Percentiles rank a stretch among this genome's conserved stretches.
phyloP scores from a whole-genome alignment of 2,329 filamentous ascomycete genomes.

The Ceratocystis colombiana region DNA sequence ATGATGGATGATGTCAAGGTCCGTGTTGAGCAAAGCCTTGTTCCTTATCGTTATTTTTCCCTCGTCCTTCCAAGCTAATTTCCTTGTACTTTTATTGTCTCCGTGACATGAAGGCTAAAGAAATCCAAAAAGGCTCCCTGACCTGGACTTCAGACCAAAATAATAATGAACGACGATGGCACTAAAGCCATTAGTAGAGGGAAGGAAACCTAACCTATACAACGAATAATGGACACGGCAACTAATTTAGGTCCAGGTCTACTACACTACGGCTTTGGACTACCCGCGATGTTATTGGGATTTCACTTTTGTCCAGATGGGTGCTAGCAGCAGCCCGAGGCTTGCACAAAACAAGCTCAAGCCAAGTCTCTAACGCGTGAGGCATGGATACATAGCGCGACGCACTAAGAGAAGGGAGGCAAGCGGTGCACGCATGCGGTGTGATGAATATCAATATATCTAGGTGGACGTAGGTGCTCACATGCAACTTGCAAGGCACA shows the following conservation, averaged over 20 bases:
- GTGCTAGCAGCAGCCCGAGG: neutral
- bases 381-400: no score
- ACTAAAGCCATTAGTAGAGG: neutral
- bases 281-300: constrained; percentile 8
- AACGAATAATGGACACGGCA: neutral
- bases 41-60: neutral
- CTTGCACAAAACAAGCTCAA: neutral
- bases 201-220: neutral
- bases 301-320: neutral
- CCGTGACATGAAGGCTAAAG: neutral
- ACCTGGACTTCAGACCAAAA: neutral
- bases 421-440: neutral
- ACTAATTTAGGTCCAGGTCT: constrained; percentile 3
- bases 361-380: neutral
- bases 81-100: neutral
- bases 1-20: neutral
- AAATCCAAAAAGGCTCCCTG: neutral
- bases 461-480: neutral
- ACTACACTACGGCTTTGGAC: neutral
- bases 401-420: neutral
- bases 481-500: no score
- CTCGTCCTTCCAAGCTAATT: neutral
- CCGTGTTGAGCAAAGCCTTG: neutral
- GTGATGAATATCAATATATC: neutral
- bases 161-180: neutral